Conservation (phyloP, 208 protist species). For the Wallacemonas sp. region DNA sequence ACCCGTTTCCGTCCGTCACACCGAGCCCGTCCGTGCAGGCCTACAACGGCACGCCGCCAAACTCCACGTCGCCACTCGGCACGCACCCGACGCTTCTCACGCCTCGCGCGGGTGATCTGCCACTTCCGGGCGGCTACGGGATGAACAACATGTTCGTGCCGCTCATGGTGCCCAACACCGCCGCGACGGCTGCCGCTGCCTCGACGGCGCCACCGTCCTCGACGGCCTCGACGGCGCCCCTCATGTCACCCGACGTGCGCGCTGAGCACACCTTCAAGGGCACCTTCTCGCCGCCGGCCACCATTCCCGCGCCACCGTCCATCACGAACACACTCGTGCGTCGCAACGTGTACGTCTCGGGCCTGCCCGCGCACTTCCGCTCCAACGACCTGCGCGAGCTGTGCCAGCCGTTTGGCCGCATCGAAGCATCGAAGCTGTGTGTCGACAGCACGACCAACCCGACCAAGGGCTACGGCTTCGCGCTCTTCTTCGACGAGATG, state of each 20-base stretch:
- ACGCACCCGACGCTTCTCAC: not conserved
- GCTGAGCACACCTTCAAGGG: too few relatives aligned
- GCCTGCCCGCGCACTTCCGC: constrained; percentile 44
- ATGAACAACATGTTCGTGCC: constrained; percentile 14
- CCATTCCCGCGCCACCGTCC: not conserved
- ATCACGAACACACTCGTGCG: constrained; percentile 31
- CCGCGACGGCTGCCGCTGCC: not conserved
- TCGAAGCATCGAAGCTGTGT: constrained; percentile 72
- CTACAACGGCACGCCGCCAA: not conserved
- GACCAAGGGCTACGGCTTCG: constrained; percentile 73
- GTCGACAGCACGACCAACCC: constrained; percentile 50
- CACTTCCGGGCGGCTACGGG: not conserved
- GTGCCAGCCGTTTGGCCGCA: constrained; percentile 57
- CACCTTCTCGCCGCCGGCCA: not conserved
- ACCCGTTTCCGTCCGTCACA: not conserved
- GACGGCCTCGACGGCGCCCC: too few relatives aligned
- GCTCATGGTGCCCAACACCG: not conserved
- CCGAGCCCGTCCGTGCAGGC: not conserved
- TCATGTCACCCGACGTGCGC: too few relatives aligned
- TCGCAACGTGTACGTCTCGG: constrained; percentile 82
- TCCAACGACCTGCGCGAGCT: constrained; percentile 60
- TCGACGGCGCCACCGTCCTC: not conserved
- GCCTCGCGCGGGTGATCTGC: not conserved
- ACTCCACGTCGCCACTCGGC: not conserved
- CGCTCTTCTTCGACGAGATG: constrained; percentile 62